These are phyloP conservation scores for Pseudogymnoascus sp. DNA, from an alignment of 2,329 filamentous ascomycete genomes.

Conservation along the genomic window DNA sequence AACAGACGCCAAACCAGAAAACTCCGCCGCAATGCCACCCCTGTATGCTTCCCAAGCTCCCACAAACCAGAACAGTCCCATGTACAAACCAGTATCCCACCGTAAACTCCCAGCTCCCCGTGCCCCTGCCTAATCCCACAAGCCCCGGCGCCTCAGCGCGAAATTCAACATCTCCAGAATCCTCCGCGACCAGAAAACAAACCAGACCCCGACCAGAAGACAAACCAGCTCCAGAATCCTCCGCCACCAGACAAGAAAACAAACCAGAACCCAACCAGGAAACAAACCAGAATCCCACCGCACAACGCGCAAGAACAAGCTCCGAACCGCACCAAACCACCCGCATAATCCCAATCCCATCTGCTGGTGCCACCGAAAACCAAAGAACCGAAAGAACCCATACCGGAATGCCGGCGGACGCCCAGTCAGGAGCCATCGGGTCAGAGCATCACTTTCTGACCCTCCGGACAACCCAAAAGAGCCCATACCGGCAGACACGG, in stretches of 20 bases:
- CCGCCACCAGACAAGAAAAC: neutral
- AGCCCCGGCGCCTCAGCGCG: neutral
- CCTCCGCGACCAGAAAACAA: neutral
- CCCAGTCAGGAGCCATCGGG: neutral
- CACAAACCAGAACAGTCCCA: neutral
- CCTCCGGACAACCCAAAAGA: neutral
- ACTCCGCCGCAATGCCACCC: neutral
- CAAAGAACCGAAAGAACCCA: slow-evolving; percentile 1
- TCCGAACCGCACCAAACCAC: neutral
- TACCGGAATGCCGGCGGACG: neutral
- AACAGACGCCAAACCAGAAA: neutral
- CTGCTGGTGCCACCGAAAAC: neutral
- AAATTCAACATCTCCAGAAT: neutral
- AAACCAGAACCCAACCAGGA: neutral
- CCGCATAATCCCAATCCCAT: neutral
- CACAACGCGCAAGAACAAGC: neutral
- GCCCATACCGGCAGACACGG: neutral
- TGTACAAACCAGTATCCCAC: neutral
- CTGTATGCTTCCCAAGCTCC: neutral
- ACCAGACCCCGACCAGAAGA: neutral
- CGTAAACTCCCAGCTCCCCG: neutral
- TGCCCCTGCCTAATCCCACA: neutral
- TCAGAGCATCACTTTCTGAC: slow-evolving; percentile 8
- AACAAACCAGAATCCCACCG: neutral
- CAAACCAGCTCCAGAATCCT: neutral